Evolutionary conservation across 495 filamentous ascomycete species (phyloP).

Genomic region (Durotheca rogersii): DNA sequence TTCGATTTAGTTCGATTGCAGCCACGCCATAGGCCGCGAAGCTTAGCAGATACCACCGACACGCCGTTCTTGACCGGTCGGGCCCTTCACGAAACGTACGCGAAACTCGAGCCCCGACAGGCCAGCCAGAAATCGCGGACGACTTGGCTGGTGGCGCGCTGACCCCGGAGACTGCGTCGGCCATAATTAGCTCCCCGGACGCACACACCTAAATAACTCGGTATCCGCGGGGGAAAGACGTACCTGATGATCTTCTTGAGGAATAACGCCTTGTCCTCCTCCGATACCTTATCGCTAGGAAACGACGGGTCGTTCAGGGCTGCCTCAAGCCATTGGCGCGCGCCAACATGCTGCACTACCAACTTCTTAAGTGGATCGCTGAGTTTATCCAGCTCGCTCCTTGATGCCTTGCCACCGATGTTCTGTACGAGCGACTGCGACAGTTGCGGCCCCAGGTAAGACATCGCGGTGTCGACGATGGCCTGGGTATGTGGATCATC

Average conservation of each 20-base stretch:
- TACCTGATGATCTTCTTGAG: conserved; percentile 59
- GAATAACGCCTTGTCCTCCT: conserved; percentile 62
- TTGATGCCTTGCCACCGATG: conserved; percentile 69
- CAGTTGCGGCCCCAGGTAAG: conserved; percentile 60
- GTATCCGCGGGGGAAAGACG: conserved; percentile 32
- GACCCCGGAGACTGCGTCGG: conserved; percentile 58
- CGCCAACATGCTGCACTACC: conserved; percentile 61
- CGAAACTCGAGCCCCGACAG: conserved; percentile 66
- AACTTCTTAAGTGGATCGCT: conserved; percentile 77
- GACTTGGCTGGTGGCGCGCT: conserved; percentile 57
- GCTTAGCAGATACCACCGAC: too few relatives aligned
- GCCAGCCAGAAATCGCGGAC: conserved; percentile 69
- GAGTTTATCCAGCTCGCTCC: conserved; percentile 76
- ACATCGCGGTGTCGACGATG: conserved; percentile 55
- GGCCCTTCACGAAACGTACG: conserved; percentile 52
- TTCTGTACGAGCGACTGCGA: conserved; percentile 62
- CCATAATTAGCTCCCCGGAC: too few relatives aligned
- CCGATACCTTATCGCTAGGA: conserved; percentile 61
- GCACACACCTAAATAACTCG: too few relatives aligned
- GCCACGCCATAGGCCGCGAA: too few relatives aligned
- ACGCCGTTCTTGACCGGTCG: too few relatives aligned
- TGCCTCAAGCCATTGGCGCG: conserved; percentile 61
- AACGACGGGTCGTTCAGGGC: conserved; percentile 57
- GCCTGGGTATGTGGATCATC: conserved; percentile 43
- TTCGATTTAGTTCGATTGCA: too few relatives aligned